Evolutionary conservation across 2,329 filamentous ascomycete species (phyloP), one percentile per base, ranked within the genome.

Genomic region (Sclerotiophoma versabilis): DNA sequence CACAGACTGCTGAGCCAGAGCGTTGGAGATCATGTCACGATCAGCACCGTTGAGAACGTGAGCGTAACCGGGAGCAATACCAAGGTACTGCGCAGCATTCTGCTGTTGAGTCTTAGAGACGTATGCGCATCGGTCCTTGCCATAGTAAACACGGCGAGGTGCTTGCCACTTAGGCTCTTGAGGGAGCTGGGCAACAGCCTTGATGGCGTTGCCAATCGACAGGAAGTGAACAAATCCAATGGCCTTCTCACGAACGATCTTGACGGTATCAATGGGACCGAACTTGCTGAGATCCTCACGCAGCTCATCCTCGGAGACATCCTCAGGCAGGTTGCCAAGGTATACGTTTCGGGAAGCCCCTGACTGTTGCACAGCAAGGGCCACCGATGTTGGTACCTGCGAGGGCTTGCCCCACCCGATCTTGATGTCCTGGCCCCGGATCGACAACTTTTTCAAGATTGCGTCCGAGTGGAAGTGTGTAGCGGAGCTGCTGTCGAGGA

Each of bases 91-190:
- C 27, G 95, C 95, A 7, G 95, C 95, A 69, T 99, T 99, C 78
- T 99, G 95, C 80, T 99, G 95, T 79, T 99, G 95, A 0, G 95
- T 99, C 84, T 99, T 99, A 55, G 95, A 99, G 46, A 99, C 93
- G 70, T 99, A 99, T 15, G 95, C 95, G 71, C 95, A 99, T 58
- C 95, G 87, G 75, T 99, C 95, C 81, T 99, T 99, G 77, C 95
- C 95, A 70, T 99, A 99, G 83, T 96, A 98, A 10, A 99, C 95
- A 47, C 95, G 90, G 63, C 92, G 90, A 46, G 95, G 95, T 8
- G 92, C 86, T 76, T 97, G 93, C 95, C 95, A 99, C 79, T 96
- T 97, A 30, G 90, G 82, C 77, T 99, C 95, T 76, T 98, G 93
- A 10, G 95, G 95, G 56, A 99, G 86, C 76, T 98, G 93, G 11